phyloP scores from a whole-genome alignment of 306 rosid species.

The Prunus persica region DNA sequence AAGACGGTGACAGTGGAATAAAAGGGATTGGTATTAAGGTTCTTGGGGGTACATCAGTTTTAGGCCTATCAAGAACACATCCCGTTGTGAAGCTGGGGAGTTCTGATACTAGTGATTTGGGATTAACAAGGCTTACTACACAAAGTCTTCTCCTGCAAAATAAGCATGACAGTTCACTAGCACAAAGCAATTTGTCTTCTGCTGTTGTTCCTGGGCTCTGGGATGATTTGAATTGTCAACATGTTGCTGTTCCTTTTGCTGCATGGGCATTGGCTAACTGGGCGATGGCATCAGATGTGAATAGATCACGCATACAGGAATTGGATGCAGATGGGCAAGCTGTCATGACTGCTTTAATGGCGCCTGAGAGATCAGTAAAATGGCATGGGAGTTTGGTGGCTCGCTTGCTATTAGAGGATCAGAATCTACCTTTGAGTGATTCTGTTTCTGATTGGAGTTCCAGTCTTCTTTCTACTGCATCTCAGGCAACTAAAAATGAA shows the following conservation, averaged over 20 bases:
- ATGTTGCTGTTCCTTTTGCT: slow-evolving; percentile 98
- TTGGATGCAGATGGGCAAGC: slow-evolving; percentile 88
- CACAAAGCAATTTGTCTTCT: slow-evolving; percentile 40
- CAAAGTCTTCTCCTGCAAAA: slow-evolving; percentile 33
- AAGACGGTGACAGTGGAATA: slow-evolving; percentile 55
- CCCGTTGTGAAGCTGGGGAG: slow-evolving; percentile 41
- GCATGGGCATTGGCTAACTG: slow-evolving; percentile 98
- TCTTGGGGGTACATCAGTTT: slow-evolving; percentile 73
- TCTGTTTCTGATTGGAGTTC: slow-evolving; percentile 89
- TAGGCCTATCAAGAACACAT: slow-evolving; percentile 67
- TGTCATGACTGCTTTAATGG: slow-evolving; percentile 83
- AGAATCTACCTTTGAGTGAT: slow-evolving; percentile 62
- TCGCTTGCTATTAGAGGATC: slow-evolving; percentile 71
- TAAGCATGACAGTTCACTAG: slow-evolving; percentile 38
- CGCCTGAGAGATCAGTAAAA: slow-evolving; percentile 96
- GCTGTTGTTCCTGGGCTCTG: slow-evolving; percentile 94
- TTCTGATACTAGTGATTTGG: slow-evolving; percentile 31
- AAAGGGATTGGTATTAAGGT: slow-evolving; percentile 85
- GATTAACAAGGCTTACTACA: slow-evolving; percentile 27
- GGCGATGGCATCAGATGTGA: slow-evolving; percentile 70
- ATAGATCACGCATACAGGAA: slow-evolving; percentile 74
- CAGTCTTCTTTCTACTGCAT: slow-evolving; percentile 81
- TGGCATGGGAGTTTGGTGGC: slow-evolving; percentile 95
- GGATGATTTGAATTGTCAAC: slow-evolving; percentile 95
- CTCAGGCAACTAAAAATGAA: slow-evolving; percentile 76